Evolutionary conservation across 176 grass and related monocot genomes (phyloP), one percentile per base, ranked within the genome.

Genomic region (Eleusine indica): DNA sequence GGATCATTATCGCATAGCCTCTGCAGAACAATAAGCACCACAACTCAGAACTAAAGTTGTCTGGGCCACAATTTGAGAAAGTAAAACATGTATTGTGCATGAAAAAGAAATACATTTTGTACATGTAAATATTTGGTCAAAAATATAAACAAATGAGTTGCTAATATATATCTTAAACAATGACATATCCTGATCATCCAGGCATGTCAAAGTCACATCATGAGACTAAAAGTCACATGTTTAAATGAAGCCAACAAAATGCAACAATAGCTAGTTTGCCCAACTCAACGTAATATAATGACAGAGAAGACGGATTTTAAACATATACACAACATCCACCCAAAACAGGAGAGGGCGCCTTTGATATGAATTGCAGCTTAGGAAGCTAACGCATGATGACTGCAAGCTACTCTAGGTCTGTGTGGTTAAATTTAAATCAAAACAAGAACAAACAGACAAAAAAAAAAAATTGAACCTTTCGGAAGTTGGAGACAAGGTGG

Each of bases 1-100:
- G 97, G 93, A 80, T 99, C 97, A 87, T 90, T 96, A 71, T 99
- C 97, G 80, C 91, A 96, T 13, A 99, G 86, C 77, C 83, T 99
- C 97, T 99, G 90, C 54, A 85, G 37, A 77, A 75, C 8, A 70
- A 84, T 19, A 81, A 65, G 4, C 43, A 54, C 9, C 47, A 80
- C 62, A 46, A 82, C 48, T 83, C 21, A 84, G 40, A 83, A 68
- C 12, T 46, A 42, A 42, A 51, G 62, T 40, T 16, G 15, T 82
- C 30, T 41, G 4, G 25, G 53, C 48, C 6, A 18, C 11, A 18
- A 43, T 81, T 43, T 64, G 61, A 71, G 32, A 54, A 71, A 3
- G 41, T 29, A 43, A 3, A 2, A n/a, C 11, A 67, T 38, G n/a
- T 46, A 73, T 42, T 11, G 38, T 73, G 52, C 29, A 32, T 48